phyloP scores from a whole-genome alignment of 495 filamentous ascomycete species.

The Talaromyces adpressus region DNA sequence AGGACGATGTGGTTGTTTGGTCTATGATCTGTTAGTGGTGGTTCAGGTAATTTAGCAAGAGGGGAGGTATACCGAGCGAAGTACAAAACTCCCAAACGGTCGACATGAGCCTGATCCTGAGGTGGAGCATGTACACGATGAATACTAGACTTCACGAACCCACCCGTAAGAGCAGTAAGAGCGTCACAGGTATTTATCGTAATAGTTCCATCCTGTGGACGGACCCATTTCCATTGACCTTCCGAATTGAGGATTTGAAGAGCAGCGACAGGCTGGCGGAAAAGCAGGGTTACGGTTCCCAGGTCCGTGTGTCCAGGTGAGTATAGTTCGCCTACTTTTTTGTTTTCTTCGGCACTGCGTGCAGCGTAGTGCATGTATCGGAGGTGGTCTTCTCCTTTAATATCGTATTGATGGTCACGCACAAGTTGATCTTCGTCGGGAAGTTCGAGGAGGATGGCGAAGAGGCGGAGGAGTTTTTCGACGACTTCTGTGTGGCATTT shows the following conservation, averaged over 20 bases:
- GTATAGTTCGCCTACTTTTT: slow-evolving; percentile 32
- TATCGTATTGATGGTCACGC: slow-evolving; percentile 41
- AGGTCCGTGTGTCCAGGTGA: slow-evolving; percentile 47
- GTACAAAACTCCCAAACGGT: slow-evolving; percentile 43
- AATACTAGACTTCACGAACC: slow-evolving; percentile 43
- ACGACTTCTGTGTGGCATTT: slow-evolving; percentile 37
- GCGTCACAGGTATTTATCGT: slow-evolving; percentile 47
- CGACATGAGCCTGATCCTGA: slow-evolving; percentile 41
- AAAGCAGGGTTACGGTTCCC: slow-evolving; percentile 46
- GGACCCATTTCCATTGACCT: slow-evolving; percentile 32
- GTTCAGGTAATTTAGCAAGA: neutral
- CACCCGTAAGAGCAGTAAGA: slow-evolving; percentile 38
- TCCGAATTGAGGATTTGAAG: slow-evolving; percentile 35
- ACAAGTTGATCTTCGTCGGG: slow-evolving; percentile 42
- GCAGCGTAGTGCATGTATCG: slow-evolving; percentile 50
- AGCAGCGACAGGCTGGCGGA: slow-evolving; percentile 49
- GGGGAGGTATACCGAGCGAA: slow-evolving; percentile 24
- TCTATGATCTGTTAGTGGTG: slow-evolving; percentile 19
- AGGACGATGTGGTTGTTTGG: slow-evolving; percentile 19
- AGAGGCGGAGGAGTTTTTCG: slow-evolving; percentile 36
- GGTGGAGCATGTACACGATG: slow-evolving; percentile 47
- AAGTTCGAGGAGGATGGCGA: slow-evolving; percentile 45
- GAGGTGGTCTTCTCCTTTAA: slow-evolving; percentile 38
- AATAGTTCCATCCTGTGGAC: slow-evolving; percentile 41
- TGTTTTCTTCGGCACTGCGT: slow-evolving; percentile 38